Percentiles rank a stretch among this genome's conserved stretches.
Evolutionary conservation across 345 rosid genomes (phyloP).

Genomic region (Noccaea caerulescens): DNA sequence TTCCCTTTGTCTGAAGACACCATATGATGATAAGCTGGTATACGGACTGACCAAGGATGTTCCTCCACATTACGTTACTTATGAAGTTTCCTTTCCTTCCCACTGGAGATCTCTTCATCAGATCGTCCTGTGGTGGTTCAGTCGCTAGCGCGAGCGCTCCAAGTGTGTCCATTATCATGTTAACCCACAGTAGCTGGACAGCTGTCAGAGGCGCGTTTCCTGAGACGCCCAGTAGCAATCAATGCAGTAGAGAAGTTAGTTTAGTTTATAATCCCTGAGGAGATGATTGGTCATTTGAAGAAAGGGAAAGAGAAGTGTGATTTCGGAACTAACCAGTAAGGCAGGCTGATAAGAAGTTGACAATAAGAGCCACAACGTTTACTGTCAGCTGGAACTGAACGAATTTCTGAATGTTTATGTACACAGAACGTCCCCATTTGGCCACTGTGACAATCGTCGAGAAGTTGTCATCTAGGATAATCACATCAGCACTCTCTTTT

Average conservation of each 20-base stretch:
- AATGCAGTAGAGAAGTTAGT: slow-evolving; percentile 11
- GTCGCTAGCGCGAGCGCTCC: slow-evolving; percentile 95
- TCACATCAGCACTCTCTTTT: slow-evolving; percentile 90
- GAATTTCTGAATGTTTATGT: slow-evolving; percentile 83
- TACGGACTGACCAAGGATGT: slow-evolving; percentile 84
- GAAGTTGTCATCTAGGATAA: slow-evolving; percentile 84
- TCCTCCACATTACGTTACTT: slow-evolving; percentile 96
- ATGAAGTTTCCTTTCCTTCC: slow-evolving; percentile 86
- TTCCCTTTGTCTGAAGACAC: slow-evolving; percentile 70
- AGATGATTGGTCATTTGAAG: not conserved
- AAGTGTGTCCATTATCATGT: slow-evolving; percentile 87
- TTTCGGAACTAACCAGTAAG: slow-evolving; percentile 61
- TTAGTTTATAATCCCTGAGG: slow-evolving; percentile 1
- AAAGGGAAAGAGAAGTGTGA: slow-evolving; percentile 10
- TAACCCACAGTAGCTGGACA: slow-evolving; percentile 89
- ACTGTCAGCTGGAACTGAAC: slow-evolving; percentile 95
- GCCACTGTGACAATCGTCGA: slow-evolving; percentile 81
- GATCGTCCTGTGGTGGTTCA: slow-evolving; percentile 74
- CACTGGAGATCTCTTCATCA: slow-evolving; percentile 72
- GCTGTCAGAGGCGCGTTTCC: slow-evolving; percentile 86
- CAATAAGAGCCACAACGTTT: slow-evolving; percentile 79
- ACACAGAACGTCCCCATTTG: slow-evolving; percentile 92
- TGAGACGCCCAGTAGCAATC: slow-evolving; percentile 32
- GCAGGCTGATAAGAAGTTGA: slow-evolving; percentile 92
- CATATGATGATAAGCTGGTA: slow-evolving; percentile 76